Conservation (phyloP, 345 rosid genomes). For the Dimocarpus longan region DNA sequence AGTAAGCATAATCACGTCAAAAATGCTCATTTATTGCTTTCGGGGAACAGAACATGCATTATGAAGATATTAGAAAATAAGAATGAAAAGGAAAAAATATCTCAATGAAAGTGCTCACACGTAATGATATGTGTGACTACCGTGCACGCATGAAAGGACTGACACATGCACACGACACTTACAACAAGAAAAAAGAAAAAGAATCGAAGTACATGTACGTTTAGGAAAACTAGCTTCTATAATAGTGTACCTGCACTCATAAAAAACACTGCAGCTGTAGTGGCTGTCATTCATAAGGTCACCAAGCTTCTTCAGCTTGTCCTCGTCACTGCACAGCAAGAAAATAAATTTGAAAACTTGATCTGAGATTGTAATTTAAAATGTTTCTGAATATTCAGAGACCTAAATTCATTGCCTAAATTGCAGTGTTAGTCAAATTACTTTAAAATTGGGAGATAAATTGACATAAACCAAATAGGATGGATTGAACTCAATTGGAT, state of each 20-base stretch:
- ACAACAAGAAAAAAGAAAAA: background rate
- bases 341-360: slow-evolving; percentile 10
- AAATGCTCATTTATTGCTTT: background rate
- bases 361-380: background rate
- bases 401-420: background rate
- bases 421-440: background rate
- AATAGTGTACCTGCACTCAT: slow-evolving; percentile 85
- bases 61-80: background rate
- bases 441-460: background rate
- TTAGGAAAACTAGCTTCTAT: background rate
- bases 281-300: slow-evolving; percentile 96
- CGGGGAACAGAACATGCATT: background rate
- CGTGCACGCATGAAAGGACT: background rate
- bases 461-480: background rate
- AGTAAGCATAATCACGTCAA: too few relatives aligned
- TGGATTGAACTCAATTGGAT: too few relatives aligned
- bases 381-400: background rate
- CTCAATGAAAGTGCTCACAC: background rate
- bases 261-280: slow-evolving; percentile 82
- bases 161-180: background rate
- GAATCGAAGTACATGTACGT: background rate
- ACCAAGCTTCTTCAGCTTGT: slow-evolving; percentile 84
- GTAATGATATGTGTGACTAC: background rate
- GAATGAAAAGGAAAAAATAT: background rate
- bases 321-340: slow-evolving; percentile 70